Evolutionary conservation across 805 yeast genomes (phyloP).

Genomic region (Kregervanrija pseudodelftensis): DNA sequence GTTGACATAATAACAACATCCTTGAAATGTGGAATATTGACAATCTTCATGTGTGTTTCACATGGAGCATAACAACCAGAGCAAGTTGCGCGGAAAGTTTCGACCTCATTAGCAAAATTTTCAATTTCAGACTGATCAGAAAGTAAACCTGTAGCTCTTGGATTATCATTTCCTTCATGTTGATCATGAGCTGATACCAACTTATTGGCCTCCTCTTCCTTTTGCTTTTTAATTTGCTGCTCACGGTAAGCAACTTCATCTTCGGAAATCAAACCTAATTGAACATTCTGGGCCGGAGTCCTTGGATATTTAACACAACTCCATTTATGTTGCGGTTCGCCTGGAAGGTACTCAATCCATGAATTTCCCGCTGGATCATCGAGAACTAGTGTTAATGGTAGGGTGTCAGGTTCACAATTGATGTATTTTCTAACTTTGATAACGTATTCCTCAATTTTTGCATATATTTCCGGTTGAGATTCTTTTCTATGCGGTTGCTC

Average conservation of each 20-base stretch:
- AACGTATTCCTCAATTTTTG: conserved; percentile 68
- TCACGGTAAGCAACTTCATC: conserved; percentile 55
- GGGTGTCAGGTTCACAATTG: conserved; percentile 56
- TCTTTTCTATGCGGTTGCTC: conserved; percentile 79
- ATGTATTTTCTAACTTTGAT: conserved; percentile 50
- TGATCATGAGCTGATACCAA: conserved; percentile 22
- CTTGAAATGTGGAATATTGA: conserved; percentile 95
- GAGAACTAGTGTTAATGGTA: conserved; percentile 71
- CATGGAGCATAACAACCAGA: conserved; percentile 80
- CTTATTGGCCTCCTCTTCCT: conserved; percentile 10
- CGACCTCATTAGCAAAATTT: conserved; percentile 84
- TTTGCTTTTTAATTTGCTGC: conserved; percentile 15
- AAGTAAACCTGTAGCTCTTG: conserved; percentile 49
- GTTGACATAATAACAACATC: conserved; percentile 97
- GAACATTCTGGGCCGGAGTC: conserved; percentile 81
- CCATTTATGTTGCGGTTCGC: conserved; percentile 88
- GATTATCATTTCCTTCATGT: conserved; percentile 24
- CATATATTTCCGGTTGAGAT: conserved; percentile 66
- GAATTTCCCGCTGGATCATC: conserved; percentile 98
- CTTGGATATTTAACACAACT: conserved; percentile 73
- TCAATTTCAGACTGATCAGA: conserved; percentile 72
- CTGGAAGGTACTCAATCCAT: conserved; percentile 86
- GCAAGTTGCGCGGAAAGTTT: conserved; percentile 86
- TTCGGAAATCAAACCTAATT: conserved; percentile 71
- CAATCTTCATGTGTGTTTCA: conserved; percentile 94